A percentile compares a stretch with the other conserved stretches of the same genome.
Evolutionary conservation across 768 basidiomycete species (phyloP).

Genomic region (Terana coerulea): DNA sequence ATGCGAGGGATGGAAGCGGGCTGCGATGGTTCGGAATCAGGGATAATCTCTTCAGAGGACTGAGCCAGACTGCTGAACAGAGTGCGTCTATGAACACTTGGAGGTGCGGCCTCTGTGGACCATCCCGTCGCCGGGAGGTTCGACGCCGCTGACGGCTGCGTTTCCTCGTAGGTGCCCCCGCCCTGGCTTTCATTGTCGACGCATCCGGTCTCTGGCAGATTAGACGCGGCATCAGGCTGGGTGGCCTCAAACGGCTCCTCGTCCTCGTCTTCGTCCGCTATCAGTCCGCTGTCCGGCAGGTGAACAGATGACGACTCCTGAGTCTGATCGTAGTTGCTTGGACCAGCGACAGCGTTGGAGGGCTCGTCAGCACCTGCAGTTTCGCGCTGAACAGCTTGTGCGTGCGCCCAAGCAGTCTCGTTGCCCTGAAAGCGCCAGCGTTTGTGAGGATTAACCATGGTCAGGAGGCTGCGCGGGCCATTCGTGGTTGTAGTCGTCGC

Average conservation of each 20-base stretch:
- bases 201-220: conserved; percentile 9
- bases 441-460: conserved; percentile 32
- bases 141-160: conserved; percentile 6
- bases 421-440: conserved; percentile 13
- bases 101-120: background rate
- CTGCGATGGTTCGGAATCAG: conserved; percentile 58
- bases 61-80: conserved; percentile 12
- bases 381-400: background rate
- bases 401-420: background rate
- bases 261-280: background rate
- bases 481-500: conserved; percentile 16
- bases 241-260: conserved; percentile 12
- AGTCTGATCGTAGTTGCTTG: conserved; percentile 3
- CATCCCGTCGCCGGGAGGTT: conserved; percentile 1
- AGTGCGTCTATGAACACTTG: conserved; percentile 3
- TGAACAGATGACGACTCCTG: conserved; percentile 4
- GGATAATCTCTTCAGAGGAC: conserved; percentile 45
- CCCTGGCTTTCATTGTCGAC: background rate
- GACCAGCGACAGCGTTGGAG: background rate
- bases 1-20: conserved; percentile 13
- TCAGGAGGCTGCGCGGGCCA: conserved; percentile 28
- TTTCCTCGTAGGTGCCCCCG: background rate
- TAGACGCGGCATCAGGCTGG: conserved; percentile 19
- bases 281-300: background rate
- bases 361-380: background rate